Conservation (phyloP, 768 basidiomycete genomes). For the Saitozyma podzolica region DNA sequence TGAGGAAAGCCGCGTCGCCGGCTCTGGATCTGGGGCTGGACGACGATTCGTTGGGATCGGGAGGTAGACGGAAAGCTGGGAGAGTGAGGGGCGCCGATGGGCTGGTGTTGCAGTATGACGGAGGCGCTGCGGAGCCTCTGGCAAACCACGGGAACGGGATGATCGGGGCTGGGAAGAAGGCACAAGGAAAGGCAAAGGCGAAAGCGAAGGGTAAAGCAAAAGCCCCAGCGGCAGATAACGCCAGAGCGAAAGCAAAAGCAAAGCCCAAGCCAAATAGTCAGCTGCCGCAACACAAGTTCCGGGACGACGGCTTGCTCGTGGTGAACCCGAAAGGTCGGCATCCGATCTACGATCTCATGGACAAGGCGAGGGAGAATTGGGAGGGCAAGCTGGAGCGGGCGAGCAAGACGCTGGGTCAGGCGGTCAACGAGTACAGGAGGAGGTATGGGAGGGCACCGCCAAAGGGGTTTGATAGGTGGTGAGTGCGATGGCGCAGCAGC, state of each 20-base stretch:
- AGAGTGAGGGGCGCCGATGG: background rate
- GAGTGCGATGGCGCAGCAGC: slow-evolving; percentile 53
- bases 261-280: background rate
- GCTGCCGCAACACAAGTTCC: slow-evolving; percentile 24
- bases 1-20: background rate
- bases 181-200: background rate
- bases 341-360: slow-evolving; percentile 45
- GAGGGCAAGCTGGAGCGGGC: slow-evolving; percentile 29
- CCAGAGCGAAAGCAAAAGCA: background rate
- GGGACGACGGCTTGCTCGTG: slow-evolving; percentile 29
- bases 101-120: background rate
- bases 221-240: background rate
- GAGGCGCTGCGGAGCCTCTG: background rate
- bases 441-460: slow-evolving; percentile 44
- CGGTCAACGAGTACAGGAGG: slow-evolving; percentile 45
- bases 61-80: background rate
- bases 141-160: background rate
- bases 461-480: slow-evolving; percentile 46
- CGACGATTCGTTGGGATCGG: background rate
- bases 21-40: background rate
- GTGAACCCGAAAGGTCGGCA: slow-evolving; percentile 35
- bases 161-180: background rate
- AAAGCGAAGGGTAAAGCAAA: slow-evolving; percentile 1
- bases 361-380: slow-evolving; percentile 33
- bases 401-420: slow-evolving; percentile 36